phyloP scores from a whole-genome alignment of 2,329 filamentous ascomycete species.

The Verticillium zaregamsianum region DNA sequence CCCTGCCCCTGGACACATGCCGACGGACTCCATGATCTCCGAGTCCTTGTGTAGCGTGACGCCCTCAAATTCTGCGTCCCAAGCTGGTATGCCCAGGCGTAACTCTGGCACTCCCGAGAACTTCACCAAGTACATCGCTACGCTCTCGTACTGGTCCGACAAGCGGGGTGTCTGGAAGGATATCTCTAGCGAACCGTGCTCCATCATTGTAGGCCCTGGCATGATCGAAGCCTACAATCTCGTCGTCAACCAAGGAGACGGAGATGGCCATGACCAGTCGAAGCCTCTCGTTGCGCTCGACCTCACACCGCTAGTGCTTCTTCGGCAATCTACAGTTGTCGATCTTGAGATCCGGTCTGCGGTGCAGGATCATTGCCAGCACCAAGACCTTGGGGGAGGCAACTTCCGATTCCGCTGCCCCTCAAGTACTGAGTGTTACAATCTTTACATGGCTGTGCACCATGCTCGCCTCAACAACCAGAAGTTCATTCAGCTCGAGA shows the following conservation, averaged over 20 bases:
- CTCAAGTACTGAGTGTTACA: constrained; percentile 71
- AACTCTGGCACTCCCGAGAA: constrained; percentile 38
- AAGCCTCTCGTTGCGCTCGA: constrained; percentile 66
- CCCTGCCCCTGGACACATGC: constrained; percentile 21
- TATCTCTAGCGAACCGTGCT: constrained; percentile 45
- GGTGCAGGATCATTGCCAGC: constrained; percentile 65
- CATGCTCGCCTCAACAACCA: constrained; percentile 87
- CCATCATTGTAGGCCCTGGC: constrained; percentile 53
- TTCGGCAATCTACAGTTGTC: constrained; percentile 84
- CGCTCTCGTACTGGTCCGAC: constrained; percentile 60
- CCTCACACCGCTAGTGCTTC: constrained; percentile 84
- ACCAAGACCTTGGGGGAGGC: constrained; percentile 60
- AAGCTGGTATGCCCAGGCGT: constrained; percentile 57
- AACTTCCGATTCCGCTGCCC: constrained; percentile 90
- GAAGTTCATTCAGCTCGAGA: constrained; percentile 69
- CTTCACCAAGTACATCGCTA: constrained; percentile 43
- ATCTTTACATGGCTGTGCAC: constrained; percentile 83
- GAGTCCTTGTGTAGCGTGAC: constrained; percentile 59
- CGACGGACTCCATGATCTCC: constrained; percentile 37
- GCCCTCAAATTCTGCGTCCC: constrained; percentile 79
- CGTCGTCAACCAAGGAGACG: constrained; percentile 23
- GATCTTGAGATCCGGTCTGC: constrained; percentile 93
- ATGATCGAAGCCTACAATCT: constrained; percentile 53
- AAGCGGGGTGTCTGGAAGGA: constrained; percentile 58
- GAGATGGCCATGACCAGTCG: constrained; percentile 26